Evolutionary conservation across 2,329 filamentous ascomycete species (phyloP).

Genomic region (Calonectria multiphialidica): DNA sequence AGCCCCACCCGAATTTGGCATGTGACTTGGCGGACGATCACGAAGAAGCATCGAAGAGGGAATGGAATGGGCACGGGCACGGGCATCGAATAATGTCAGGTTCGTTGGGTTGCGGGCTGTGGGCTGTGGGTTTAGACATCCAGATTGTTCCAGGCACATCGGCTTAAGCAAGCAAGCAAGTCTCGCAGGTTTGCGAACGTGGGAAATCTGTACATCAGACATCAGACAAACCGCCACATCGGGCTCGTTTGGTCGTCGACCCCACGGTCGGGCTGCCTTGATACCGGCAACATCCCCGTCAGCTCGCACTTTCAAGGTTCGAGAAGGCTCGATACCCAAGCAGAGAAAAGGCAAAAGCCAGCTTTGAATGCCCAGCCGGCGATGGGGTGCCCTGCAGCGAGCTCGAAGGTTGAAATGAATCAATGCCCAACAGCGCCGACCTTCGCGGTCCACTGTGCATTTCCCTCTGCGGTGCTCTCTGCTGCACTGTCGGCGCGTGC

Average conservation of each 20-base stretch:
- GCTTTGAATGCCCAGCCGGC: conserved; percentile 26
- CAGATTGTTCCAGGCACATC: conserved; percentile 6
- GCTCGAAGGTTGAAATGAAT: conserved; percentile 10
- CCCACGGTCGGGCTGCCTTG: conserved; percentile 29
- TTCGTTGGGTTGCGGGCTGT: background rate
- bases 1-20: background rate
- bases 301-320: background rate
- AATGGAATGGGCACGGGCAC: background rate
- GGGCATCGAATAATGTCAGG: background rate
- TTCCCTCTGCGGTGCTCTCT: background rate
- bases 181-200: conserved; percentile 3
- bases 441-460: background rate
- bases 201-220: conserved; percentile 5
- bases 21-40: background rate
- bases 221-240: conserved; percentile 25
- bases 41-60: background rate
- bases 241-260: conserved; percentile 30
- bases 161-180: background rate
- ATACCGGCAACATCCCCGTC: conserved; percentile 30
- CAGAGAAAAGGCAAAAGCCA: conserved; percentile 7
- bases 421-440: conserved; percentile 34
- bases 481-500: background rate
- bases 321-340: conserved; percentile 19
- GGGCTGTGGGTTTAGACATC: background rate
- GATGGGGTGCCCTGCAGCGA: conserved; percentile 27